Base-by-base conservation (phyloP, 129 eudicot species). In the Flaveria robusta region DNA sequence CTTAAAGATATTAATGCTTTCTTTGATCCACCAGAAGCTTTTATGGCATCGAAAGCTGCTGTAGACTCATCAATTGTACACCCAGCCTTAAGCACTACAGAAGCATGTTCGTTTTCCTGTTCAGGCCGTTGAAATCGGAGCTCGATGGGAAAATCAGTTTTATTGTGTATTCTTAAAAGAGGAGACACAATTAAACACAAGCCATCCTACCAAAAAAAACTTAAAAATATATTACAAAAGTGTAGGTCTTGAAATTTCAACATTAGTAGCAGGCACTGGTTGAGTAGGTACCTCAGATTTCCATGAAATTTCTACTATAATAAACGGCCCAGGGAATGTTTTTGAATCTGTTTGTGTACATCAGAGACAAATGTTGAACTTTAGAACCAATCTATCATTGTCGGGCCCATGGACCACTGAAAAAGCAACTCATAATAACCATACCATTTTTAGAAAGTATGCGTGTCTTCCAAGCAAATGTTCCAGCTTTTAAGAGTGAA, bases 401-500 rank as follows among this genome's bases (percentile, higher is more conserved):
- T 16, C 12, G 37, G 65, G 67, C 67, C 67, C 66, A 52, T 59
- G 63, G 69, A 23, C 14, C 63, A 43, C 42, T 77, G 3, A 4
- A 70, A 59, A 45, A 72, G 56, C 52, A 67, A 62, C 18, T 34
- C 16, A 41, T 12, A 20, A 50, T 23, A 56, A 81, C 2, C 77
- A 50, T 54, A 91, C 98, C 97, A 74, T 84, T 83, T 71, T 71
- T 72, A 80, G 98, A 94, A 51, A 79, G 78, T 46, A 95, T 81
- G 23, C 94, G 93, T 49, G 97, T 85, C 80, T 96, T 88, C 96
- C 97, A 95, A 83, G 97, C 94, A 85, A 89, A 85, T 26, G 85
- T 60, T 75, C 72, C 81, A 24, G 86, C 71, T 84, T 87, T 87
- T 45, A 67, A 71, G 52, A 95, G 86, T 81, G 96, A 86, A 55